Evolutionary conservation across 2,329 filamentous ascomycete genomes (phyloP), one percentile per base, ranked within the genome.

Genomic region (Cytospora mali): DNA sequence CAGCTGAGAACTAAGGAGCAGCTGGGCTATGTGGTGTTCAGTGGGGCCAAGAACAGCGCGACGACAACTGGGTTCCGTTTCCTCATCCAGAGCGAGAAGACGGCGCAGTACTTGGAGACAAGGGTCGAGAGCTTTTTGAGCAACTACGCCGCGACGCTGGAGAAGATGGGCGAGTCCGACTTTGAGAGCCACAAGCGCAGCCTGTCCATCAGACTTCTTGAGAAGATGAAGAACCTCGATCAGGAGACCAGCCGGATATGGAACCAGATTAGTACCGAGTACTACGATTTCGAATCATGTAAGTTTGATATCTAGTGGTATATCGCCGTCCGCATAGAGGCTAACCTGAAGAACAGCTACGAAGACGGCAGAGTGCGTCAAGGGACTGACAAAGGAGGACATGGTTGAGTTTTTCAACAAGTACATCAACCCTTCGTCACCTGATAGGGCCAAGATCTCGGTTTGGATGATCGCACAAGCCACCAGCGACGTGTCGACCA

Each of bases 1-100:
- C 93, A 96, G 74, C 83, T 99, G 9, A 87, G 95, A 55, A 98
- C 95, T 50, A 97, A 98, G 76, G 94, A 99, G 75, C 94, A 99
- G 76, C 88, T 99, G 7, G 95, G 95, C 14, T 99, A 99, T 70
- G 91, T 99, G 58, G 94, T 99, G 0, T 97, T 94, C 76, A 94
- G 91, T 55, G 91, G 92, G 29, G 82, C 87, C 13, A 82, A 89
- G 46, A 84, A 84, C 58, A 86, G 90, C 61, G 79, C 87, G n/a
- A 93, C 90, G 0, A 94, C 90, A 0, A 89, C 92, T 70, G 92
- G 91, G 1, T 95, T 95, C 76, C 86, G 93, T 6, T 90, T 99
- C 67, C 85, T 98, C 66, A 92, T 99, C 31, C 95, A 99, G 78
- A 97, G 92, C 72, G 94, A 99, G 76, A 89, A 89, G 72, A 87